A percentile compares a stretch with the other conserved stretches of the same genome.
These are phyloP conservation scores for Calonectria ilicicola DNA, from an alignment of 2,329 filamentous ascomycete genomes.

Conservation along the genomic window DNA sequence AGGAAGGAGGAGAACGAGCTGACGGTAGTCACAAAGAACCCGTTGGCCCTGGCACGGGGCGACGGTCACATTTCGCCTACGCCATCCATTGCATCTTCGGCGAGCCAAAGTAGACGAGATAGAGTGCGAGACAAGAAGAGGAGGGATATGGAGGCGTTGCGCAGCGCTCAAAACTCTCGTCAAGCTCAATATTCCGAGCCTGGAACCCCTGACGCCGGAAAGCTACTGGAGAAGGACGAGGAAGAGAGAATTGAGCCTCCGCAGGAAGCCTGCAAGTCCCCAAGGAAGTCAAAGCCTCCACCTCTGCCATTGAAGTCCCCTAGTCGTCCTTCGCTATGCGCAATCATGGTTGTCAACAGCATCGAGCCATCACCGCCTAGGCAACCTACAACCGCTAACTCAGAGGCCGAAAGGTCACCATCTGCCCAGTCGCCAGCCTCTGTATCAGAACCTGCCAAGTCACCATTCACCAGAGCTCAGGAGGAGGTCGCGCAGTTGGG, in stretches of 20 bases:
- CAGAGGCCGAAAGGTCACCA: neutral
- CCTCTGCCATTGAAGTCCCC: constrained; percentile 31
- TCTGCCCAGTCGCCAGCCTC: neutral
- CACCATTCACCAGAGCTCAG: neutral
- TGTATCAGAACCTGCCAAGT: neutral
- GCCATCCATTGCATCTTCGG: constrained; percentile 36
- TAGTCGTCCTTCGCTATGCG: constrained; percentile 43
- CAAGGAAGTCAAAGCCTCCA: constrained; percentile 24
- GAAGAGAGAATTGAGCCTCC: neutral
- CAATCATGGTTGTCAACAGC: constrained; percentile 55
- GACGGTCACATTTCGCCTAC: constrained; percentile 23
- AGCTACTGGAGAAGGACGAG: neutral
- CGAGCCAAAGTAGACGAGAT: constrained; percentile 50
- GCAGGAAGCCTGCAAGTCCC: constrained; percentile 1
- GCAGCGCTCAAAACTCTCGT: constrained; percentile 32
- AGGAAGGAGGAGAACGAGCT: constrained; percentile 24
- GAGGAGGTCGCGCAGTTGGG: neutral
- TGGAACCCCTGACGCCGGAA: neutral
- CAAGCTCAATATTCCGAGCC: neutral
- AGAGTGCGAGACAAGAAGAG: constrained; percentile 55
- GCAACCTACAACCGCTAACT: constrained; percentile 5
- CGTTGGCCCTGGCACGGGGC: constrained; percentile 31
- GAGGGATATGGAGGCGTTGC: constrained; percentile 53
- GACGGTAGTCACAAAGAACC: constrained; percentile 40
- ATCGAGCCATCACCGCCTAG: constrained; percentile 46